Base-by-base conservation (phyloP, 129 eudicot genomes). In the Heracleum sosnowskyi region DNA sequence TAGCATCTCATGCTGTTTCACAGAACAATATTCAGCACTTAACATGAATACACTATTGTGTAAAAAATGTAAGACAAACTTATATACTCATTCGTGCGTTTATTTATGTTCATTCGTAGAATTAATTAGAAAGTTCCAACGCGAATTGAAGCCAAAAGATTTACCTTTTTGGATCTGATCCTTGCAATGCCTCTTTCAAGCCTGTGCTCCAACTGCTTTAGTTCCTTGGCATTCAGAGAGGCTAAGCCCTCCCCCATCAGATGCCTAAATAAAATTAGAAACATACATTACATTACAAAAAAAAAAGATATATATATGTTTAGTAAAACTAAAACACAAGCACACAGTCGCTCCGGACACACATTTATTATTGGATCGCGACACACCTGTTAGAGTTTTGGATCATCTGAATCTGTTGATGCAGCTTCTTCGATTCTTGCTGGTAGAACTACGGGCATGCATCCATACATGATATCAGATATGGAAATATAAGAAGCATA, bases 361-460 rank as follows among this genome's bases (percentile, higher is more conserved):
- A 16, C 51, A 46, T 46, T 46, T 15, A 46, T 3, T 2, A 15
- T 46, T 47, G 22, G 1, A 17, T 47, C 24, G 4, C 39, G 39
- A 36, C 1, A 70, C 84, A 93, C 98, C 96, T 93, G 90, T 87
- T 93, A 41, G 94, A 85, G 79, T 80, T 90, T 76, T 93, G 92
- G 79, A 93, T 73, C 90, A 89, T 88, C 80, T 93, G 93, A 49
- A 93, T 93, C 79, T 93, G 98, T 71, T 93, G 93, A 20, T 90
- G 89, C n/a, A 93, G 90, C 80, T 93, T 90, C 87, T 87, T 89
- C 4, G 98, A 93, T 80, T 93, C 98, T 79, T 93, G 96, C 74
- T 93, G 92, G 78, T 93, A 93, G 76, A 85, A 89, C 98, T 93
- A 75, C 33, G 16, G 68, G 0, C 17, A 26, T 10, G 17, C 33